These are phyloP conservation scores for Digitaria exilis DNA, from an alignment of 202 grass and related monocot genomes.

Conservation along the genomic window DNA sequence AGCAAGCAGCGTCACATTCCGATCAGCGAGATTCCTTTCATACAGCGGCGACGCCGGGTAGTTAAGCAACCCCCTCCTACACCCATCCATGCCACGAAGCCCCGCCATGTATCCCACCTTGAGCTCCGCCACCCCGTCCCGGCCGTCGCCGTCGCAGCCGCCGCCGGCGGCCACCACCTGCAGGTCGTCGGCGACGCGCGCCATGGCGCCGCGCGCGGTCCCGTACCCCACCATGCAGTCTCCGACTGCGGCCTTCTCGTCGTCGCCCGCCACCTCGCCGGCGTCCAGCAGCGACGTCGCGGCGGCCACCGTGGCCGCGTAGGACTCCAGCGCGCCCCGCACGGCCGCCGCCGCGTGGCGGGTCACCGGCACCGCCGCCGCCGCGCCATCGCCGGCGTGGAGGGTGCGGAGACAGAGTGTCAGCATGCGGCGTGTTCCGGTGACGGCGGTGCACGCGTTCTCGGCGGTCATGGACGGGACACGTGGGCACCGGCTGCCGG, in stretches of 20 bases:
- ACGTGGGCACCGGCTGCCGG: neutral
- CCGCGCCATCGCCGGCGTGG: neutral
- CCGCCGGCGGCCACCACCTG: neutral
- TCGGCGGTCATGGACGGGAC: constrained; percentile 21
- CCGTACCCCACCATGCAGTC: constrained; percentile 34
- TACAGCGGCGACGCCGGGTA: constrained; percentile 33
- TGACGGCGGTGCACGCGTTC: constrained; percentile 19
- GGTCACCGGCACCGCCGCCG: neutral
- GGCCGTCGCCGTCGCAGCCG: neutral
- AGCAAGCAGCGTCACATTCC: constrained; percentile 44
- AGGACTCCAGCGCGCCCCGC: constrained; percentile 19
- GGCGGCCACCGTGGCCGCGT: constrained; percentile 8
- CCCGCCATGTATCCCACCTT: neutral
- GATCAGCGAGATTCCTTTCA: constrained; percentile 34
- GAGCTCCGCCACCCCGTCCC: neutral
- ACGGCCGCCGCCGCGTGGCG: neutral
- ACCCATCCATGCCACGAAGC: constrained; percentile 38
- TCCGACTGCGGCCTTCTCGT: constrained; percentile 32
- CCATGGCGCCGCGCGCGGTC: constrained; percentile 14
- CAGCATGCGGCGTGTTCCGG: constrained; percentile 20
- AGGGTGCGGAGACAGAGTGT: constrained; percentile 29
- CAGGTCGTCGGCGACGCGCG: constrained; percentile 36
- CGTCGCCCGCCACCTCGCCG: neutral
- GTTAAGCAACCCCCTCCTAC: neutral
- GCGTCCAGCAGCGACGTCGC: constrained; percentile 20